Evolutionary conservation across 1,284 basidiomycete genomes (phyloP).

Genomic region (Leccinum fuscescens): DNA sequence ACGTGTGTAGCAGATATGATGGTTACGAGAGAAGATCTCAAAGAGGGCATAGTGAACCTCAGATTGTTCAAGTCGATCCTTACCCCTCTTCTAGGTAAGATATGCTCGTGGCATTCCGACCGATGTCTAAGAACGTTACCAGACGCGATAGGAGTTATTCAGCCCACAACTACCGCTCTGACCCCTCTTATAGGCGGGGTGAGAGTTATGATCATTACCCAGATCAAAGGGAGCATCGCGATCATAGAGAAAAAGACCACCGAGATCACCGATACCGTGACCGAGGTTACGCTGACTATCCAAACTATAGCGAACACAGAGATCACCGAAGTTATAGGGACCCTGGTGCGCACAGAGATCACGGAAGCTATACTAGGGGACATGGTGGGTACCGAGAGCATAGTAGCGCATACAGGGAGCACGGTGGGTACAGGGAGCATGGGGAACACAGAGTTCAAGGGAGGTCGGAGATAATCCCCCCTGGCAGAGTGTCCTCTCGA

Average conservation of each 20-base stretch:
- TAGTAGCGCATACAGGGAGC: slow-evolving; percentile 20
- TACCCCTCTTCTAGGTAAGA: slow-evolving; percentile 27
- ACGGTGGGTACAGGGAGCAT: slow-evolving; percentile 22
- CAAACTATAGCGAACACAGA: slow-evolving; percentile 20
- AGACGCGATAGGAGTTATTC: slow-evolving; percentile 31
- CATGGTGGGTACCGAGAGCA: slow-evolving; percentile 11
- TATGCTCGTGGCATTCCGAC: background rate
- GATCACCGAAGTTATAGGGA: slow-evolving; percentile 22
- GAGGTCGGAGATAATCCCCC: slow-evolving; percentile 19
- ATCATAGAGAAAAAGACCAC: slow-evolving; percentile 21
- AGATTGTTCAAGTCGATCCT: slow-evolving; percentile 26
- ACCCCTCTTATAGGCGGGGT: slow-evolving; percentile 24
- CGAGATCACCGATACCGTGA: slow-evolving; percentile 27
- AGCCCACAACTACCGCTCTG: slow-evolving; percentile 23
- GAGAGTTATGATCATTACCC: slow-evolving; percentile 20
- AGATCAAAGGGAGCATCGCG: slow-evolving; percentile 23
- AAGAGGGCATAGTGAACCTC: slow-evolving; percentile 29
- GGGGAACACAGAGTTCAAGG: slow-evolving; percentile 21
- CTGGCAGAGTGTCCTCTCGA: slow-evolving; percentile 28
- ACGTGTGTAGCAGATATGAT: slow-evolving; percentile 28
- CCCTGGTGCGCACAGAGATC: slow-evolving; percentile 5
- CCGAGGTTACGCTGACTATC: slow-evolving; percentile 21
- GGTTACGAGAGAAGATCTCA: slow-evolving; percentile 23
- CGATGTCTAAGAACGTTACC: slow-evolving; percentile 7
- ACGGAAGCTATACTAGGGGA: slow-evolving; percentile 13